Evolutionary conservation across 257 asterid genomes (phyloP).

Genomic region (Ajuga chamaepitys): DNA sequence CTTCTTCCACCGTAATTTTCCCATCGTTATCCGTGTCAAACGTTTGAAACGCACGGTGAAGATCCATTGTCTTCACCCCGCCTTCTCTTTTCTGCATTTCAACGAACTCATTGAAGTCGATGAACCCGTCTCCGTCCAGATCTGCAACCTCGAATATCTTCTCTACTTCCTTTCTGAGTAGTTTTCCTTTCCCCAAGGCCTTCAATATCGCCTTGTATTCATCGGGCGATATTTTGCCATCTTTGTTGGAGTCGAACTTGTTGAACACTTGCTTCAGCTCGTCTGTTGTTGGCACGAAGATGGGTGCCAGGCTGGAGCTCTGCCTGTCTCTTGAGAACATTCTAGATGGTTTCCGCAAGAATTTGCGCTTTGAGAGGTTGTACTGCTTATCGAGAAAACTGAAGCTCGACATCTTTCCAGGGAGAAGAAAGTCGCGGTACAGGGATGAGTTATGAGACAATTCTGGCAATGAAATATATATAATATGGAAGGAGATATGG

Average conservation of each 20-base stretch:
- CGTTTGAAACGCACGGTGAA: slow-evolving; percentile 58
- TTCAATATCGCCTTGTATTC: slow-evolving; percentile 66
- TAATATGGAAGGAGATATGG: slow-evolving; percentile 7
- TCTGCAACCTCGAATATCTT: slow-evolving; percentile 80
- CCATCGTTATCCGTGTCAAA: slow-evolving; percentile 80
- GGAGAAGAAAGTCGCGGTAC: neutral
- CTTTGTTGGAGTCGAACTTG: slow-evolving; percentile 64
- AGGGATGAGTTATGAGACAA: slow-evolving; percentile 1
- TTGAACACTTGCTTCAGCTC: slow-evolving; percentile 65
- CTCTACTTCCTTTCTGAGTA: slow-evolving; percentile 47
- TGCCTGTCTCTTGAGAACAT: slow-evolving; percentile 46
- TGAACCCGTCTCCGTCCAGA: slow-evolving; percentile 71
- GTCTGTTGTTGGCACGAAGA: slow-evolving; percentile 39
- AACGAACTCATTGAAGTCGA: slow-evolving; percentile 75
- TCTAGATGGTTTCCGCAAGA: slow-evolving; percentile 60
- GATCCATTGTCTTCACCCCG: slow-evolving; percentile 49
- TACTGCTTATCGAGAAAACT: slow-evolving; percentile 68
- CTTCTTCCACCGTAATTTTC: slow-evolving; percentile 62
- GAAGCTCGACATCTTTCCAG: slow-evolving; percentile 31
- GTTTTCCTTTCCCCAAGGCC: slow-evolving; percentile 50
- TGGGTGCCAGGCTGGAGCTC: slow-evolving; percentile 32
- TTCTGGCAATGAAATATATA: neutral
- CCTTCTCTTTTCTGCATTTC: slow-evolving; percentile 77
- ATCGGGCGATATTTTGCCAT: slow-evolving; percentile 75
- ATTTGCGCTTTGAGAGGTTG: slow-evolving; percentile 51